Evolutionary conservation across 1,284 basidiomycete genomes (phyloP), one percentile per base, ranked within the genome.

Genomic region (Lentinus polychrous): DNA sequence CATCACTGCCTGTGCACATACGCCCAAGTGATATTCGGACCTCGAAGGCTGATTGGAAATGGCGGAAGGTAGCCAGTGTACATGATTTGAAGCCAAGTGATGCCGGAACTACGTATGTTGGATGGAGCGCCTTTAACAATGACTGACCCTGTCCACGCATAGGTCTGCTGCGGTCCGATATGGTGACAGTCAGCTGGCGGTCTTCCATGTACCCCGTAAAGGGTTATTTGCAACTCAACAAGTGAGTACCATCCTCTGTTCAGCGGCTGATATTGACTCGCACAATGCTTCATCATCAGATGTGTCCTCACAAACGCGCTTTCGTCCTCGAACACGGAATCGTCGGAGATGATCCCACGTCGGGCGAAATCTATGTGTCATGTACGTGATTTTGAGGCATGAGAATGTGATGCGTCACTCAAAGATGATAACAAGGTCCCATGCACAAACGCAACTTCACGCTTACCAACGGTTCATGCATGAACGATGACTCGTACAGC

Each of bases 311-410:
- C 61, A 75, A 78, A 49, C 73, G 83, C 2, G 83, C 85, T 0
- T 86, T 87, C 55, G 83, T 87, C 11, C 75, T 90, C 22, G 79
- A 82, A 32, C 81, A 87, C 53, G 86, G 86, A 22, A 70, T 82
- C 47, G 66, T 84, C 14, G 78, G 80, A 0, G 80, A 83, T 56
- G 78, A 79, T 49, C 60, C 70, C n/a, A 65, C 72, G 22, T 57
- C 53, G 4, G 80, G 79, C 1, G 64, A 67, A 7, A 54, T 73
- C 17, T 72, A 73, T 34, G 65, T 73, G 35, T 73, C 72, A 15
- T 71, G 72, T 74, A 49, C 52, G 71, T 64, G 14, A 8, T 11
- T 20, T 20, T 35, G 39, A 10, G 10, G 52, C 38, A 15, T 34
- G 35, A 27, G 27, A 27, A 49, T 51, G 20, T 46, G 35, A n/a